Base-by-base conservation (phyloP, 2,329 filamentous ascomycete genomes). In the Zelopaecilomyces penicillatus region DNA sequence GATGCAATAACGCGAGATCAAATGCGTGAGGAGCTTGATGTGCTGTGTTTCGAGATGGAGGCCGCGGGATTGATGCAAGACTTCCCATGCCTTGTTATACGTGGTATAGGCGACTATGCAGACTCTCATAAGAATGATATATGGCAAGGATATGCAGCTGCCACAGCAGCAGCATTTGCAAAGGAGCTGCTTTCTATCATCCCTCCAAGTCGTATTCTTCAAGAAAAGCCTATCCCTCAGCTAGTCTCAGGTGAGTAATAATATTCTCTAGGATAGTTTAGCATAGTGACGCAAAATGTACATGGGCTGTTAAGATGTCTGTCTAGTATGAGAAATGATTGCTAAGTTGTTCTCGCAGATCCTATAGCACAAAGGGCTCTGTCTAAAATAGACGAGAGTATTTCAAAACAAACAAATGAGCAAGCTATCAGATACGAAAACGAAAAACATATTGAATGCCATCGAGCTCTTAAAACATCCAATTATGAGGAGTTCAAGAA, bases 71-170 rank as follows among this genome's bases (percentile, higher is more conserved):
- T 57, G 4, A 49, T 48, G 35, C 38, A 50, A 8, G 42, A 48
- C 4, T 47, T 60, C 28, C 43, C 43, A 2, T 64, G 58, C 28
- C 35, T 66, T 1, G 54, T 60, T 0, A 61, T 69, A 27, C 55
- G 62, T 5, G 64, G 65, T 0, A 63, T 67, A 2, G 66, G 58
- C 33, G 59, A 65, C 38, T 68, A 66, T 44, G 57, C 62, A 5
- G 65, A 69, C 45, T 60, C 54, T 0, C 63, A 67, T 41, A 68
- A 68, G 45, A 62, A 59, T 30, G 57, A 67, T 6, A 12, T 6
- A 7, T 67, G 64, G 65, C 59, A 65, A n/a, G 28, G 30, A 0
- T 66, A 65, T 49, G 65, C 65, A 0, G 58, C 65, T 0, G 54
- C 51, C 0, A 57, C 54, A 0, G 63, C 65, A 0, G 63, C 63